Evolutionary conservation across 441 rosid genomes (phyloP).

Genomic region (Arabidopsis lyrata): DNA sequence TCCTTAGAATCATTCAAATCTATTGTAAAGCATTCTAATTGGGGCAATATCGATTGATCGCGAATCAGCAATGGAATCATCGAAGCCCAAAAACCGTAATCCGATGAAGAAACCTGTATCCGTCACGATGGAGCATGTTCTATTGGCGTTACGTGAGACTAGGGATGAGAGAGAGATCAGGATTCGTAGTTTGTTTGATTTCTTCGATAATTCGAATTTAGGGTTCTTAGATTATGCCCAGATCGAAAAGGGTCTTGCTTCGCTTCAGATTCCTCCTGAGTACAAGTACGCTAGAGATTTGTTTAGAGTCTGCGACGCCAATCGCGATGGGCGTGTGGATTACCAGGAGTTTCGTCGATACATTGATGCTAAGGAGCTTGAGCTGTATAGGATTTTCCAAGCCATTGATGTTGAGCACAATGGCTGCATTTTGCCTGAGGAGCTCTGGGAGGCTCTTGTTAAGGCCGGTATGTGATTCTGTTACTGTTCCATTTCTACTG

Average conservation of each 20-base stretch:
- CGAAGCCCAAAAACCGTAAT: conserved; percentile 52
- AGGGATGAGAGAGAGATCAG: conserved; percentile 86
- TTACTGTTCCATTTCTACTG: conserved; percentile 34
- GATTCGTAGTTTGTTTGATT: conserved; percentile 74
- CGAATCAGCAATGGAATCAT: conserved; percentile 38
- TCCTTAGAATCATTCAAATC: conserved; percentile 34
- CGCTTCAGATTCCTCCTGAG: conserved; percentile 82
- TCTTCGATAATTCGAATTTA: conserved; percentile 71
- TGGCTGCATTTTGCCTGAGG: conserved; percentile 97
- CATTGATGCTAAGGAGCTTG: conserved; percentile 96
- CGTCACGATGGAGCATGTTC: conserved; percentile 84
- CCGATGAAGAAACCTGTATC: conserved; percentile 67
- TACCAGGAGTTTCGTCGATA: conserved; percentile 86
- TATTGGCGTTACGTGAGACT: conserved; percentile 82
- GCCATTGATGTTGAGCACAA: conserved; percentile 96
- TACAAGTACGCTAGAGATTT: conserved; percentile 94
- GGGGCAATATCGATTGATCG: conserved; percentile 9
- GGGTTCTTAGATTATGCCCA: conserved; percentile 81
- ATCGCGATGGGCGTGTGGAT: conserved; percentile 87
- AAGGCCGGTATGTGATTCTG: conserved; percentile 72
- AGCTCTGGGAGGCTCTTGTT: conserved; percentile 93
- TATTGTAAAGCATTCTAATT: background rate
- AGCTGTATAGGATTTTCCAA: conserved; percentile 88
- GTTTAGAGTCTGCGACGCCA: conserved; percentile 84
- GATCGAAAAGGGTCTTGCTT: conserved; percentile 86